phyloP scores from a whole-genome alignment of 441 rosid species.

The Gossypium aridum region DNA sequence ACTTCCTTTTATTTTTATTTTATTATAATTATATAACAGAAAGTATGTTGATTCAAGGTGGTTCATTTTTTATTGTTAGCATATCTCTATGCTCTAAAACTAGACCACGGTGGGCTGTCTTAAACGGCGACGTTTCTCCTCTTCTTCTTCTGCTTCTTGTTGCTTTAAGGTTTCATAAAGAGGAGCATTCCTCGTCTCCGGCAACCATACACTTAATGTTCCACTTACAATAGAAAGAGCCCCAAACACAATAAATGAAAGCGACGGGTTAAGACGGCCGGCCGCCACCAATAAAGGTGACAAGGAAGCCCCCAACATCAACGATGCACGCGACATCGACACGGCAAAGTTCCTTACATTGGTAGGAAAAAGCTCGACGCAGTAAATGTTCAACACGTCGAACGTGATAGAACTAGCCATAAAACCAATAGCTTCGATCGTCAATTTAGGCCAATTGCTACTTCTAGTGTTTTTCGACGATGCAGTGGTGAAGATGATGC shows the following conservation, averaged over 20 bases:
- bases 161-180: conserved; percentile 58
- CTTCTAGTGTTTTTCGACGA: background rate
- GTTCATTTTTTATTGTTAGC: too few relatives aligned
- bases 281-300: conserved; percentile 53
- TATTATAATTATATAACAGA: too few relatives aligned
- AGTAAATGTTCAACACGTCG: conserved; percentile 42
- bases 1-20: too few relatives aligned
- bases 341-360: conserved; percentile 57
- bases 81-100: background rate
- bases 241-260: conserved; percentile 50
- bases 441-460: conserved; percentile 40
- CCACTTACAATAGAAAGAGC: conserved; percentile 45
- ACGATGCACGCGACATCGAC: conserved; percentile 48
- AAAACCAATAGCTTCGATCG: conserved; percentile 41
- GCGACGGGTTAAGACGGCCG: conserved; percentile 40
- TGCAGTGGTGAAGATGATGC: conserved; percentile 36
- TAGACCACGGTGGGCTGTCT: background rate
- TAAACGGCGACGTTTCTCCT: background rate
- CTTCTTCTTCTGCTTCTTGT: conserved; percentile 37
- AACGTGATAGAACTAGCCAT: conserved; percentile 54
- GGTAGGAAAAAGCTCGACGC: conserved; percentile 64
- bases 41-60: too few relatives aligned
- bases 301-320: conserved; percentile 65
- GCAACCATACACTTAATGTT: conserved; percentile 44
- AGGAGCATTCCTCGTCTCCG: conserved; percentile 55